Base-by-base conservation (phyloP, 75 land plant species). In the Cunninghamia lanceolata region DNA sequence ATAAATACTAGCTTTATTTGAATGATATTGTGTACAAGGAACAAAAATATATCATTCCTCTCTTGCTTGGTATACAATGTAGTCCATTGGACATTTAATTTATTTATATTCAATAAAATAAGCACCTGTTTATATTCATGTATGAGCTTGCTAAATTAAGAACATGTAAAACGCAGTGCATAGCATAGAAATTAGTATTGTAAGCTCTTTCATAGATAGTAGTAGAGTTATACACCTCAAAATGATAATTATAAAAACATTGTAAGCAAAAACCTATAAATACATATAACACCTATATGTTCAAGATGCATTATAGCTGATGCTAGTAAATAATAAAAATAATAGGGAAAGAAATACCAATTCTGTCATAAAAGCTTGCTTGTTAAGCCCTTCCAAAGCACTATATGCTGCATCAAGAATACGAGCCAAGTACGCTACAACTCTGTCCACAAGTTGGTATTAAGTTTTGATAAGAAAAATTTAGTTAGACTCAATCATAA, bases 331-430 rank as follows among this genome's bases (percentile, higher is more conserved):
- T 34, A 46, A 36, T n/a, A 34, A 82, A 34, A 50, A 85, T n/a
- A 83, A 47, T 36, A 43, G 45, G 75, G 79, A 82, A 9, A 56
- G 4, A 7, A 85, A 54, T 94, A 96, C 99, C 95, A 98, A 75
- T 90, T 98, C 99, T 85, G 97, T 96, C 90, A 98, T 91, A 87
- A 98, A 98, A 38, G 98, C 98, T 92, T 98, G 99, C 79, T 96
- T 98, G 84, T 98, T 98, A 59, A 92, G 92, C 40, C 99, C 99
- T 88, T 98, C 99, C 34, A 98, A 87, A 84, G 99, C 96, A 70
- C 93, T 93, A 84, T 95, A 92, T 40, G 96, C 98, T 84, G 93
- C 88, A 80, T 98, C 99, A 36, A 98, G 94, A 84, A 96, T 95
- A 30, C 99, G 95, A 30, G 99, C 95, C 84, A 98, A 89, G 88